These are phyloP conservation scores for Fusarium temperatum DNA, from an alignment of 2,329 filamentous ascomycete genomes.

Conservation along the genomic window DNA sequence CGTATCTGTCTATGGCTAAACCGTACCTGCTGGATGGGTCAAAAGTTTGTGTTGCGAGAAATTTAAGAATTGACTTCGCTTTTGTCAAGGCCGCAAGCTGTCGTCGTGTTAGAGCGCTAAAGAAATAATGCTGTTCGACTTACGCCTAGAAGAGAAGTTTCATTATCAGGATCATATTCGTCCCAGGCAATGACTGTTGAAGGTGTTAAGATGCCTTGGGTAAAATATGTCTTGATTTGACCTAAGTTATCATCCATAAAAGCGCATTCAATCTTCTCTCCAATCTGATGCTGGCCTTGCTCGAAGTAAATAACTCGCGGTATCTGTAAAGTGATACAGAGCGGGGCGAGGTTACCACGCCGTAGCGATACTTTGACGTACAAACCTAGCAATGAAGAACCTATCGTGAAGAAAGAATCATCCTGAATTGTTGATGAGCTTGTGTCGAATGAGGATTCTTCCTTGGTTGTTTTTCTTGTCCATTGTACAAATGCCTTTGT, in stretches of 20 bases:
- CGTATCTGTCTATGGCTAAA: too few species aligned
- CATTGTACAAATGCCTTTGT: neutral
- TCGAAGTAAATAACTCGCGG: neutral
- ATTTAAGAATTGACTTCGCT: neutral
- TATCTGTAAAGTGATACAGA: neutral
- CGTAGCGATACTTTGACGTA: neutral
- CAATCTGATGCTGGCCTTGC: neutral
- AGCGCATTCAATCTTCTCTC: fast-evolving
- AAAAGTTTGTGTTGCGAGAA: neutral
- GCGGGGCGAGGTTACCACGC: neutral
- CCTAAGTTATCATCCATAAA: neutral
- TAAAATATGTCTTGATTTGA: neutral
- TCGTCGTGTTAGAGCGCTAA: fast-evolving
- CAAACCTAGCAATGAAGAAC: neutral
- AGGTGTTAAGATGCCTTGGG: neutral
- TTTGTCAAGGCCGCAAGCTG: neutral
- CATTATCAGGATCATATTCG: neutral
- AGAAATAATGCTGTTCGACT: fast-evolving
- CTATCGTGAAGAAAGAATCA: neutral
- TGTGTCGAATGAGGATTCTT: neutral
- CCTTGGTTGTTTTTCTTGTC: neutral
- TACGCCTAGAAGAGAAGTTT: neutral
- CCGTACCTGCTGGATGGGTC: neutral
- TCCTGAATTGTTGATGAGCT: fast-evolving
- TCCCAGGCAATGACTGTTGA: neutral